These are phyloP conservation scores for Candida boleticola DNA, from an alignment of 805 yeast species.

Conservation along the genomic window DNA sequence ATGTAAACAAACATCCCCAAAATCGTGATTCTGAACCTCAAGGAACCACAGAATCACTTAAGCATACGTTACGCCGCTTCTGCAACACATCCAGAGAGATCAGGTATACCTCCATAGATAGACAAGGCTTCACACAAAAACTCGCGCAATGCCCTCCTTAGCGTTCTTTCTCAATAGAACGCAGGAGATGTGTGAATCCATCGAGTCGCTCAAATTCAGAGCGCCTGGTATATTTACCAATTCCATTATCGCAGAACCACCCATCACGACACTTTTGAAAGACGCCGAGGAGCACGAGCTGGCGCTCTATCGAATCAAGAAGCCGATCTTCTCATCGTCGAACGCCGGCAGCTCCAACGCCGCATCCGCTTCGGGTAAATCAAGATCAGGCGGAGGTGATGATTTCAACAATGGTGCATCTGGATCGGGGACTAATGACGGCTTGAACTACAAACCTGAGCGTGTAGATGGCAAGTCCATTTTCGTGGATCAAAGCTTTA, in stretches of 20 bases:
- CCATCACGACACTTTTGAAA: conserved; percentile 54
- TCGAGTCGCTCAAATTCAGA: conserved; percentile 46
- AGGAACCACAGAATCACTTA: too few species aligned
- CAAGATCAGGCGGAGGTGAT: conserved; percentile 1
- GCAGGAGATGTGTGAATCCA: conserved; percentile 37
- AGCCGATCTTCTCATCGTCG: conserved; percentile 7
- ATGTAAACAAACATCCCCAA: too few species aligned
- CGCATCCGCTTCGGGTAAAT: background rate
- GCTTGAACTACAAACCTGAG: conserved; percentile 32
- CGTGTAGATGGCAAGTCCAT: conserved; percentile 50
- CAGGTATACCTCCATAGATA: too few species aligned
- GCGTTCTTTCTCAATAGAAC: conserved; percentile 28
- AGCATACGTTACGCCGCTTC: too few species aligned
- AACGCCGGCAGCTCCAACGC: background rate
- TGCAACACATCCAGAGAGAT: too few species aligned
- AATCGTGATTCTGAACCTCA: too few species aligned
- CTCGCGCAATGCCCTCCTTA: conserved; percentile 22
- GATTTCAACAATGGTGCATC: background rate
- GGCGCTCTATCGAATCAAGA: conserved; percentile 45
- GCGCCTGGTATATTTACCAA: conserved; percentile 66
- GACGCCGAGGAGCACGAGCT: conserved; percentile 57
- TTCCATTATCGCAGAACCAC: conserved; percentile 52
- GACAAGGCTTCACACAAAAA: too few species aligned
- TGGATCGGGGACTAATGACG: background rate
- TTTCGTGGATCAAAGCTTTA: conserved; percentile 31